Percentiles rank a stretch among this genome's conserved stretches.
Conservation (phyloP, 2,329 filamentous ascomycete genomes). For the Triangularia setosa region DNA sequence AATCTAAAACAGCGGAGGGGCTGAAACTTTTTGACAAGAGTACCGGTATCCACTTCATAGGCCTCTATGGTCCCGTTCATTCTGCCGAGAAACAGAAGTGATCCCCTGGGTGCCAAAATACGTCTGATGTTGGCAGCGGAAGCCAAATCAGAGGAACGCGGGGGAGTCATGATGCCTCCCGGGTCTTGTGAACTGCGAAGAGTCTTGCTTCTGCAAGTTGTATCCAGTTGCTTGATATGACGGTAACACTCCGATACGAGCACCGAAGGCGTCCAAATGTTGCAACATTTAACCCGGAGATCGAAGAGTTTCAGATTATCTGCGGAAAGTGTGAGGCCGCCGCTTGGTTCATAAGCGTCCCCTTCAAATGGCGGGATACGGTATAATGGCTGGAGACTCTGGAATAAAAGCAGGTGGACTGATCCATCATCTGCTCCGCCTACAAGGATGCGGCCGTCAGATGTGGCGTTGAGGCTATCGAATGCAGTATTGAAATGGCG, state of each 20-base stretch:
- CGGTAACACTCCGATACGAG: slow-evolving; percentile 1
- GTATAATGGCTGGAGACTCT: slow-evolving; percentile 17
- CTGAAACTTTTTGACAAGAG: not conserved
- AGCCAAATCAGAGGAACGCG: not conserved
- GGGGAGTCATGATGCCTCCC: too few relatives aligned
- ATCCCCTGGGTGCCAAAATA: not conserved
- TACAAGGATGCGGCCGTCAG: slow-evolving; percentile 24
- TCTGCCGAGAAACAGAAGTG: not conserved
- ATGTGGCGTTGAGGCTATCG: slow-evolving; percentile 15
- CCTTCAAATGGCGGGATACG: not conserved
- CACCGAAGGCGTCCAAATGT: slow-evolving; percentile 15
- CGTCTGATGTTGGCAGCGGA: not conserved
- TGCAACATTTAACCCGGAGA: slow-evolving; percentile 12
- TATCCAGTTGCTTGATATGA: not conserved
- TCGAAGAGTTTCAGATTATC: slow-evolving; percentile 16
- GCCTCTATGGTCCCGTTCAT: slow-evolving; percentile 5
- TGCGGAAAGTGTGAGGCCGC: slow-evolving; percentile 11
- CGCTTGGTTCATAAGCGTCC: not conserved
- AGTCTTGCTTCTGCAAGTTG: not conserved
- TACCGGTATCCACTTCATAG: not conserved
- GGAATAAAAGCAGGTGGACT: slow-evolving; percentile 24
- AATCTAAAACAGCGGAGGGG: not conserved
- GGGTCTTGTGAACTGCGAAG: not conserved
- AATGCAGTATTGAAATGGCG: not conserved
- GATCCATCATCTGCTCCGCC: slow-evolving; percentile 19